These are phyloP conservation scores for Coniochaeta pulveracea DNA, from an alignment of 2,329 filamentous ascomycete genomes.

Conservation along the genomic window DNA sequence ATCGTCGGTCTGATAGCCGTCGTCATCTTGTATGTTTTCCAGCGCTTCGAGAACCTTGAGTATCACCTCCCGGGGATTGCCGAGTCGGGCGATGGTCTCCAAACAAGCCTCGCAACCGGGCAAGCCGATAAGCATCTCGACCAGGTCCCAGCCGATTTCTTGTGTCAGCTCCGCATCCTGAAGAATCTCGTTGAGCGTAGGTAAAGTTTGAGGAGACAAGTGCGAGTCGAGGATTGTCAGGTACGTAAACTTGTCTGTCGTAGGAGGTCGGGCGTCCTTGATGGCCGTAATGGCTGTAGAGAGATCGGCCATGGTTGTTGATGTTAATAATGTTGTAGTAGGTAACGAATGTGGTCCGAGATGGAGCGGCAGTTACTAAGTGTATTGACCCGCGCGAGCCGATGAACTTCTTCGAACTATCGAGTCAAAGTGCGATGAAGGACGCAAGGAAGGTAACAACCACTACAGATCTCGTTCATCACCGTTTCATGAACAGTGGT, in stretches of 20 bases:
- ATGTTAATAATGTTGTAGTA: no score
- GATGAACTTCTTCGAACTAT: no score
- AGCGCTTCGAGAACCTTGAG: constrained; percentile 69
- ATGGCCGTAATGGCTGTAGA: constrained; percentile 32
- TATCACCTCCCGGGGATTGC: constrained; percentile 73
- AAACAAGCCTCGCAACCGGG: constrained; percentile 60
- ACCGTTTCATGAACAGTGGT: no score
- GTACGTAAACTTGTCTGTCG: constrained; percentile 61
- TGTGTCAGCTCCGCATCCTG: constrained; percentile 56
- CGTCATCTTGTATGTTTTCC: constrained; percentile 40
- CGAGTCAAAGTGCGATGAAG: no score
- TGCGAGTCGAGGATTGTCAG: constrained; percentile 69
- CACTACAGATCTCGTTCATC: no score
- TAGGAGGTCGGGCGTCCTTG: constrained; percentile 35
- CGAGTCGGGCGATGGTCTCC: constrained; percentile 62
- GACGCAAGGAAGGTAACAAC: no score
- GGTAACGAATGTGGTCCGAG: no score
- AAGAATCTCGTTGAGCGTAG: constrained; percentile 48
- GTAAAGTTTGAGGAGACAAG: constrained; percentile 54
- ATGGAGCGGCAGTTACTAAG: no score
- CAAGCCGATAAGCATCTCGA: constrained; percentile 60
- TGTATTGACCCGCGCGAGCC: no score
- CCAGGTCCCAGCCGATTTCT: constrained; percentile 76
- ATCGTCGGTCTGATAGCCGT: constrained; percentile 27
- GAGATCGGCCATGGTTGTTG: constrained; percentile 3